Percentiles rank a stretch among this genome's conserved stretches.
Conservation (phyloP, 2,329 filamentous ascomycete genomes). For the Arthroderma sp. region DNA sequence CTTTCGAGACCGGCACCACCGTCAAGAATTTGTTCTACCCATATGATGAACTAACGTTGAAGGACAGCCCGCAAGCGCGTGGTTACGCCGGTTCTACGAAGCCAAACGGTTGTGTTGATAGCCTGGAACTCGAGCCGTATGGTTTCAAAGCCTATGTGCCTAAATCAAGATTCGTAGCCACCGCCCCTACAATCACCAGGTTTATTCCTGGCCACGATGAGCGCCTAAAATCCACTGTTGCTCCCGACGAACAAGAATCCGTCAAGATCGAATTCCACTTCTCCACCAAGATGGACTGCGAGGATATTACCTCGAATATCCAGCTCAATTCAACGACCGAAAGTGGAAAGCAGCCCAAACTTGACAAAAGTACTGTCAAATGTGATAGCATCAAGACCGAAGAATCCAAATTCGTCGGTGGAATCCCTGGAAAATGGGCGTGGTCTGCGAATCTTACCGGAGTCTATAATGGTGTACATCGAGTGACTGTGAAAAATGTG, state of each 20-base stretch:
- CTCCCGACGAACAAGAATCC: slow-evolving; percentile 28
- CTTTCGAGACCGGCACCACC: slow-evolving; percentile 40
- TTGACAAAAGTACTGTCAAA: slow-evolving; percentile 33
- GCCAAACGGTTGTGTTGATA: slow-evolving; percentile 43
- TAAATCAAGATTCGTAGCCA: slow-evolving; percentile 35
- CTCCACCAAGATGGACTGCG: slow-evolving; percentile 48
- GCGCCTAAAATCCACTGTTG: slow-evolving; percentile 38
- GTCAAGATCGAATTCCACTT: slow-evolving; percentile 45
- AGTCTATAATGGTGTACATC: slow-evolving; percentile 49
- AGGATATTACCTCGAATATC: slow-evolving; percentile 38
- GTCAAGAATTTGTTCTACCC: slow-evolving; percentile 53
- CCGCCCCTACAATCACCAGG: slow-evolving; percentile 46
- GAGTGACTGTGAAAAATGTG: slow-evolving; percentile 44
- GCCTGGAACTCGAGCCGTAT: slow-evolving; percentile 41
- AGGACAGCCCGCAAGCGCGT: slow-evolving; percentile 32
- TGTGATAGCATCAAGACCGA: slow-evolving; percentile 32
- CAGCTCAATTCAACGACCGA: slow-evolving; percentile 42
- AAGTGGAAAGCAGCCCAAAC: slow-evolving; percentile 27
- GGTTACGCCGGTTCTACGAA: slow-evolving; percentile 35
- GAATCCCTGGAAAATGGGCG: slow-evolving; percentile 42
- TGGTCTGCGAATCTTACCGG: slow-evolving; percentile 41
- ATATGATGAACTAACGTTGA: slow-evolving; percentile 43
- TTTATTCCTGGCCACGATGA: slow-evolving; percentile 50
- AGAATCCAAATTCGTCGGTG: slow-evolving; percentile 32
- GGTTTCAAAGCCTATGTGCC: slow-evolving; percentile 50